Conservation (phyloP, 2,329 filamentous ascomycete genomes). For the Sporothrix schenckii region DNA sequence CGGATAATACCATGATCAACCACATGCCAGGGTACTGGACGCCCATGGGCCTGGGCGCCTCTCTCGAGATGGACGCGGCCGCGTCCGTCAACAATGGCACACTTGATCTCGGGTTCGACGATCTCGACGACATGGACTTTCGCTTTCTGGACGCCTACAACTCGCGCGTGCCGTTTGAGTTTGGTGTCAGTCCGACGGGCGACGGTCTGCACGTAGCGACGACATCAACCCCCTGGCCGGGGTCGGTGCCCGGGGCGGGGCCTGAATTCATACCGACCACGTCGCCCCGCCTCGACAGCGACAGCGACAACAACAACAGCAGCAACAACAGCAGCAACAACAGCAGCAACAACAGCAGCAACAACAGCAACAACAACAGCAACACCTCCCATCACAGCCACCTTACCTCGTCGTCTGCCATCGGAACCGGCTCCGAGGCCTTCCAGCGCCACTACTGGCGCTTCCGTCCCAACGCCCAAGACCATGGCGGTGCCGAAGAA, state of each 20-base stretch:
- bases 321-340: too few relatives aligned
- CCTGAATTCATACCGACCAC: neutral
- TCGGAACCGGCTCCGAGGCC: constrained; percentile 12
- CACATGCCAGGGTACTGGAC: neutral
- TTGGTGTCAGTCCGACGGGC: constrained; percentile 1
- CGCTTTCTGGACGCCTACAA: constrained; percentile 5
- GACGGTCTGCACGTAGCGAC: neutral
- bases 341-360: too few relatives aligned
- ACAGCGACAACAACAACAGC: too few relatives aligned
- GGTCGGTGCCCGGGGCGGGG: too few relatives aligned
- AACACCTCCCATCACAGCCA: neutral
- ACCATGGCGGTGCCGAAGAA: constrained; percentile 4
- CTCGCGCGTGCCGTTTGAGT: constrained; percentile 6
- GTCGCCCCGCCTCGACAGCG: neutral
- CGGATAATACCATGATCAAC: neutral
- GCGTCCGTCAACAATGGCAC: neutral
- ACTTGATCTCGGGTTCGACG: neutral
- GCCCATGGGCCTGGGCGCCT: neutral
- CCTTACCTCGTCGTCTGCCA: neutral
- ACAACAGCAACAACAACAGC: too few relatives aligned
- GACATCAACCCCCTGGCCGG: too few relatives aligned
- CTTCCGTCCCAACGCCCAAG: neutral
- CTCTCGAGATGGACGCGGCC: neutral
- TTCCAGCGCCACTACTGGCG: constrained; percentile 17
- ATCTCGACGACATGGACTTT: constrained; percentile 5